Evolutionary conservation across 2,329 filamentous ascomycete species (phyloP).

Genomic region (Paraphoma chrysanthemicola): DNA sequence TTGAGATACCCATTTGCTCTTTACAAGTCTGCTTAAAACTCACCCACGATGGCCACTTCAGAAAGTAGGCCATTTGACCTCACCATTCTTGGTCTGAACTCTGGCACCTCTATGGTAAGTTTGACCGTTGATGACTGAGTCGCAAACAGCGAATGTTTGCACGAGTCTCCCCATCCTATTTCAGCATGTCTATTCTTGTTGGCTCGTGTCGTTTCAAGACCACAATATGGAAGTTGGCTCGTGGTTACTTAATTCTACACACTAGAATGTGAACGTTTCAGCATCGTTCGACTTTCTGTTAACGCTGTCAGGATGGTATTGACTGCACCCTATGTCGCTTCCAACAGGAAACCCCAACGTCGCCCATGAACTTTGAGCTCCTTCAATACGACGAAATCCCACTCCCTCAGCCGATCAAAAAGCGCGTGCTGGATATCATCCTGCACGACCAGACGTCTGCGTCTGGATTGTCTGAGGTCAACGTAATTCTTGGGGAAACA

Average conservation of each 20-base stretch:
- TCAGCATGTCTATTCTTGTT: not conserved
- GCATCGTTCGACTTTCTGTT: not conserved
- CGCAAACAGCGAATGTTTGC: no score
- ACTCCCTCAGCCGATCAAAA: constrained; percentile 62
- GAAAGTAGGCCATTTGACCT: constrained; percentile 51
- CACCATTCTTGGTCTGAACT: constrained; percentile 62
- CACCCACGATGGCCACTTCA: not conserved
- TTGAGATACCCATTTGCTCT: no score
- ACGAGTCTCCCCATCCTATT: not conserved
- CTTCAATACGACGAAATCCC: constrained; percentile 65
- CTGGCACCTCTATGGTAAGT: constrained; percentile 57
- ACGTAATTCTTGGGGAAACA: constrained; percentile 64
- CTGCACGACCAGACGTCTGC: constrained; percentile 63
- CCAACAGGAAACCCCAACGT: constrained; percentile 58
- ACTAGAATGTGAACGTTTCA: no score
- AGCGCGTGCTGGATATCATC: constrained; percentile 65
- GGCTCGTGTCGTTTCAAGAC: no score
- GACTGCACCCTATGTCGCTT: constrained; percentile 66
- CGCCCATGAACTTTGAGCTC: constrained; percentile 64
- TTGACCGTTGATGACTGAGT: no score
- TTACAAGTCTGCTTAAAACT: no score
- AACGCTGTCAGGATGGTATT: constrained; percentile 55
- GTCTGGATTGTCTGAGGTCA: constrained; percentile 64
- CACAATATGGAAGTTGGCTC: no score
- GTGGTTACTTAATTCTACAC: no score